Conservation (phyloP, 1,284 basidiomycete genomes). For the Hypsizygus ulmarius region DNA sequence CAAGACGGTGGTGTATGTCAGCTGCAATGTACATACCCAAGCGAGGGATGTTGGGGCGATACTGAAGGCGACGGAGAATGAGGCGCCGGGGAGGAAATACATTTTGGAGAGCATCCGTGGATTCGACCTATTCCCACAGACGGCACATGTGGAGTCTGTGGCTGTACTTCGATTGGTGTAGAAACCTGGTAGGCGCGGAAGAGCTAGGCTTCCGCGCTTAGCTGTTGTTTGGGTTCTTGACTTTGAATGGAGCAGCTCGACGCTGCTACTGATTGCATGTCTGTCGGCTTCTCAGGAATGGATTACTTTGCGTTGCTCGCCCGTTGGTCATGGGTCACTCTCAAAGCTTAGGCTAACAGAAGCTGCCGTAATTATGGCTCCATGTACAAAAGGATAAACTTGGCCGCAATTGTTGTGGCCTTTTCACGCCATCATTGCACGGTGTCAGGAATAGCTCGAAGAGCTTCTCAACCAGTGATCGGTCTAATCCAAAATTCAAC, state of each 20-base stretch:
- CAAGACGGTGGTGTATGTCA: slow-evolving; percentile 82
- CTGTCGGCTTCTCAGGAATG: not conserved
- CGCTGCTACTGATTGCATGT: not conserved
- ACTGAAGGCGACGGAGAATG: slow-evolving; percentile 44
- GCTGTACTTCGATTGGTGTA: slow-evolving; percentile 54
- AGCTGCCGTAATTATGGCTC: no score
- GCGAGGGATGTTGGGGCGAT: slow-evolving; percentile 81
- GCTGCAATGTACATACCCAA: slow-evolving; percentile 92
- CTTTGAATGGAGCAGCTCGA: not conserved
- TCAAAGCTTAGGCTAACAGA: no score
- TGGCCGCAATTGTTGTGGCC: no score
- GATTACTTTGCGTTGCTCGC: not conserved
- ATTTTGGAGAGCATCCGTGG: slow-evolving; percentile 78
- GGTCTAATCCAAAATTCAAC: no score
- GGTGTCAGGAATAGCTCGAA: no score
- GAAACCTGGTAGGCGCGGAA: not conserved
- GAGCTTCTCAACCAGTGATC: no score
- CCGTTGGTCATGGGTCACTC: not conserved
- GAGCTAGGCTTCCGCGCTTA: not conserved
- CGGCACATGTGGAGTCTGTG: slow-evolving; percentile 86
- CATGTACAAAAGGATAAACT: no score
- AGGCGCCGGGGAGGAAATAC: slow-evolving; percentile 49
- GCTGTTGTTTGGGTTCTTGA: not conserved
- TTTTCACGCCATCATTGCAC: no score
- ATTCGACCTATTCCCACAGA: slow-evolving; percentile 93